Evolutionary conservation across 805 yeast genomes (phyloP).

Genomic region (Grigorovia jiainica): DNA sequence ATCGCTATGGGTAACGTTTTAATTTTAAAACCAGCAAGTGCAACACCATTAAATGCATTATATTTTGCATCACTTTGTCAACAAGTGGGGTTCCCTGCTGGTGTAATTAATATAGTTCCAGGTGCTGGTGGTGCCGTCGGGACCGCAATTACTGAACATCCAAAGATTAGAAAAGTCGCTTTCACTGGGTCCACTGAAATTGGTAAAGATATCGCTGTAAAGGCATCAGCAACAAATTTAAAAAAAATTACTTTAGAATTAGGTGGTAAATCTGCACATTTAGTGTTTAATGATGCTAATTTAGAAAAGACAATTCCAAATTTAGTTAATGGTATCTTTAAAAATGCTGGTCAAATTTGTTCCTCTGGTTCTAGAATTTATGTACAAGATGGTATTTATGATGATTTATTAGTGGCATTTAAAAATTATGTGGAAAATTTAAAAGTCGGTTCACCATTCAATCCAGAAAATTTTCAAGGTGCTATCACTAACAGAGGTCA

Average conservation of each 20-base stretch:
- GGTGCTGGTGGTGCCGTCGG: slow-evolving; percentile 72
- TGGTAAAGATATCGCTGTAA: slow-evolving; percentile 62
- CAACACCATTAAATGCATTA: slow-evolving; percentile 67
- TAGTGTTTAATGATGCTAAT: slow-evolving; percentile 63
- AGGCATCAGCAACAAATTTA: slow-evolving; percentile 61
- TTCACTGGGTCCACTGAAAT: slow-evolving; percentile 76
- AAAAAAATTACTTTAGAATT: slow-evolving; percentile 74
- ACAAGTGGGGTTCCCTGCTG: slow-evolving; percentile 66
- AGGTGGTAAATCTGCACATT: slow-evolving; percentile 78
- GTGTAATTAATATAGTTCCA: slow-evolving; percentile 64
- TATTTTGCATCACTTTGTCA: slow-evolving; percentile 51
- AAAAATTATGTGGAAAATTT: slow-evolving; percentile 48
- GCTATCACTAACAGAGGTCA: slow-evolving; percentile 67
- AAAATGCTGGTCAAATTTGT: slow-evolving; percentile 77
- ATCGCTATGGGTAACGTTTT: slow-evolving; percentile 68
- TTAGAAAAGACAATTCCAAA: slow-evolving; percentile 40
- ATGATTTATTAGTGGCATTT: slow-evolving; percentile 48
- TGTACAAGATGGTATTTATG: slow-evolving; percentile 65
- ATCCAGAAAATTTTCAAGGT: slow-evolving; percentile 59
- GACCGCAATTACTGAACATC: slow-evolving; percentile 59
- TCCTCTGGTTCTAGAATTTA: slow-evolving; percentile 75
- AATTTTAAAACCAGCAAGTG: slow-evolving; percentile 66
- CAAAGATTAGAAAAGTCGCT: slow-evolving; percentile 62
- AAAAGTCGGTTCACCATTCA: slow-evolving; percentile 71
- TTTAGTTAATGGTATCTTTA: slow-evolving; percentile 60